phyloP scores from a whole-genome alignment of 2,329 filamentous ascomycete species.

The Xylariaceae sp. region DNA sequence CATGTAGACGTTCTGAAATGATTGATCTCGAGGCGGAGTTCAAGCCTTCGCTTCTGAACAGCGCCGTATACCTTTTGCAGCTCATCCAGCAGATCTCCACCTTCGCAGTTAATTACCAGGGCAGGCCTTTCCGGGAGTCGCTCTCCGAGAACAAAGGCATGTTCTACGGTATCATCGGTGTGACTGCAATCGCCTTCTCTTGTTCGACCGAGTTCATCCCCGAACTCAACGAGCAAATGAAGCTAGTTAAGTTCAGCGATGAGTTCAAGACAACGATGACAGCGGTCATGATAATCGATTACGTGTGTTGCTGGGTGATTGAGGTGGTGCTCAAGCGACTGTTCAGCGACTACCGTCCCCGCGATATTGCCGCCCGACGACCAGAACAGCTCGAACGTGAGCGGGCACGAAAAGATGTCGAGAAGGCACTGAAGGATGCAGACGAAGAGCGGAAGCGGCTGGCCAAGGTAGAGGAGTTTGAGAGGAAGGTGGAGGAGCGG shows the following conservation, averaged over 20 bases:
- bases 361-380: slow-evolving; percentile 87
- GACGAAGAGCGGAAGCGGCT: slow-evolving; percentile 59
- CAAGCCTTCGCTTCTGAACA: slow-evolving; percentile 90
- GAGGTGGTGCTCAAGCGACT: slow-evolving; percentile 83
- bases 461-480: slow-evolving; percentile 64
- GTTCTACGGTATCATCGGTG: slow-evolving; percentile 94
- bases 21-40: slow-evolving; percentile 96
- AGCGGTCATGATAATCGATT: slow-evolving; percentile 84
- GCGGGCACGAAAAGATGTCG: slow-evolving; percentile 67
- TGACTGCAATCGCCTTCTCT: slow-evolving; percentile 87
- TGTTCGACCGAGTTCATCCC: slow-evolving; percentile 96
- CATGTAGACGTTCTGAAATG: slow-evolving; percentile 55
- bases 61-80: slow-evolving; percentile 93
- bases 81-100: slow-evolving; percentile 99
- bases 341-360: slow-evolving; percentile 91
- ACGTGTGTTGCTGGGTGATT: slow-evolving; percentile 82
- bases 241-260: slow-evolving; percentile 84
- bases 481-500: slow-evolving; percentile 61
- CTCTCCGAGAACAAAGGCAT: slow-evolving; percentile 96
- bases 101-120: slow-evolving; percentile 99
- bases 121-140: slow-evolving; percentile 93
- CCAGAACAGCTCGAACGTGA: slow-evolving; percentile 86
- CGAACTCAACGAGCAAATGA: slow-evolving; percentile 92
- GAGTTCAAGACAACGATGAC: slow-evolving; percentile 93
- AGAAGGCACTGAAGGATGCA: slow-evolving; percentile 54